Evolutionary conservation across 306 rosid genomes (phyloP).

Genomic region (Sicyos edulis): DNA sequence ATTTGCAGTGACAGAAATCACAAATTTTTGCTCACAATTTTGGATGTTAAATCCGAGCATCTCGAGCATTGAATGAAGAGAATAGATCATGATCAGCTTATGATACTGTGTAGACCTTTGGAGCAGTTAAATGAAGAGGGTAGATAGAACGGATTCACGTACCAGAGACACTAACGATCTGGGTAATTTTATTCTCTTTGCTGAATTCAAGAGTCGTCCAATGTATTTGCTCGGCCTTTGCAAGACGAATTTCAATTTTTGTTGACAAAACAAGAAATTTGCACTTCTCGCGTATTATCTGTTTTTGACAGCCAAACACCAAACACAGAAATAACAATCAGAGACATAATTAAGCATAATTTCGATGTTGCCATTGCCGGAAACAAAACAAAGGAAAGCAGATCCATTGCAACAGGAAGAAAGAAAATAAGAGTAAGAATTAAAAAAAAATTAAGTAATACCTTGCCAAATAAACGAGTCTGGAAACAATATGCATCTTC

Average conservation of each 20-base stretch:
- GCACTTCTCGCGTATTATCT: constrained; percentile 61
- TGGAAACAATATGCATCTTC: constrained; percentile 63
- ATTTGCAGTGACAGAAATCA: too few species aligned
- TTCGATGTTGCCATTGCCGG: neutral
- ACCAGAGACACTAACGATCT: constrained; percentile 45
- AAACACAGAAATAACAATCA: constrained; percentile 4
- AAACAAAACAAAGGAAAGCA: neutral
- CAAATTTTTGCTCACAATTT: neutral
- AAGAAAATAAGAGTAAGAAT: neutral
- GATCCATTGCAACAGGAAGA: neutral
- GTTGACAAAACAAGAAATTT: constrained; percentile 52
- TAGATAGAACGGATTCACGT: constrained; percentile 14
- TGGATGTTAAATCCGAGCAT: neutral
- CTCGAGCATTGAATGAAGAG: neutral
- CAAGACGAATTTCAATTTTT: constrained; percentile 75
- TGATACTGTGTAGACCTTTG: neutral
- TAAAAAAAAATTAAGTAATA: constrained; percentile 21
- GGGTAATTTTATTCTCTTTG: constrained; percentile 33
- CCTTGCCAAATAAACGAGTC: constrained; percentile 81
- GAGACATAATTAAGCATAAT: neutral
- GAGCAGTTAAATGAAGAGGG: neutral
- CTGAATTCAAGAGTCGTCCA: constrained; percentile 71
- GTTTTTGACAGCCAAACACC: constrained; percentile 25
- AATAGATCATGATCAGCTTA: neutral
- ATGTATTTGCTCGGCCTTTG: constrained; percentile 48